These are phyloP conservation scores for Auriculariales sp. DNA, from an alignment of 768 basidiomycete genomes.

Conservation along the genomic window DNA sequence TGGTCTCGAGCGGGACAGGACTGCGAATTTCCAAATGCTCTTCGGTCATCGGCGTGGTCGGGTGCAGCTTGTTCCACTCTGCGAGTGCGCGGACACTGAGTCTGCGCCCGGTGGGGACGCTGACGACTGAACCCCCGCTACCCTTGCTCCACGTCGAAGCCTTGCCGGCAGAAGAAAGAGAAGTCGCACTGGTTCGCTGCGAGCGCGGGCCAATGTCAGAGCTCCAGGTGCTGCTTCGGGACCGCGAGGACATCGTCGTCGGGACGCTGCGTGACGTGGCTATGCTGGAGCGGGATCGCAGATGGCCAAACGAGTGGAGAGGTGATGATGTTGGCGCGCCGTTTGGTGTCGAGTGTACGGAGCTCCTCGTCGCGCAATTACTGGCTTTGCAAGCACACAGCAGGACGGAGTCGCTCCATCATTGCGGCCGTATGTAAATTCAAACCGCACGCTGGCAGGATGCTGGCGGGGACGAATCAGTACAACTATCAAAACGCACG, in stretches of 20 bases:
- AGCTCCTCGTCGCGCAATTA: not conserved
- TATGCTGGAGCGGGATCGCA: not conserved
- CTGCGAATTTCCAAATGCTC: not conserved
- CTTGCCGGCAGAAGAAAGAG: too few relatives aligned
- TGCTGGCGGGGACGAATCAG: not conserved
- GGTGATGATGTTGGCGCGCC: too few relatives aligned
- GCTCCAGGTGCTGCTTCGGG: not conserved
- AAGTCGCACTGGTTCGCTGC: not conserved
- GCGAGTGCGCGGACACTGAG: not conserved
- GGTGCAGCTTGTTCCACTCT: not conserved
- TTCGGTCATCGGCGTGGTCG: not conserved
- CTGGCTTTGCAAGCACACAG: not conserved
- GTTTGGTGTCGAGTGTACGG: too few relatives aligned
- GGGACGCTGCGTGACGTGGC: not conserved
- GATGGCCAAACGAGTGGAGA: too few relatives aligned
- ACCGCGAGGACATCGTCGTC: not conserved
- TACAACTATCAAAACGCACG: not conserved
- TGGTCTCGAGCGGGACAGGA: not conserved
- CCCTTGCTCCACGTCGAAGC: not conserved
- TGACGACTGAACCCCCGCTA: too few relatives aligned
- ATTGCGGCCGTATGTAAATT: not conserved
- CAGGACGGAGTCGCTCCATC: not conserved
- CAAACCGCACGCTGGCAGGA: not conserved
- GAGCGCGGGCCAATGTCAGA: not conserved
- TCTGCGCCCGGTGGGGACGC: not conserved